A percentile compares a stretch with the other conserved stretches of the same genome.
These are phyloP conservation scores for Alternaria arbusti DNA, from an alignment of 2,329 filamentous ascomycete species.

Conservation along the genomic window DNA sequence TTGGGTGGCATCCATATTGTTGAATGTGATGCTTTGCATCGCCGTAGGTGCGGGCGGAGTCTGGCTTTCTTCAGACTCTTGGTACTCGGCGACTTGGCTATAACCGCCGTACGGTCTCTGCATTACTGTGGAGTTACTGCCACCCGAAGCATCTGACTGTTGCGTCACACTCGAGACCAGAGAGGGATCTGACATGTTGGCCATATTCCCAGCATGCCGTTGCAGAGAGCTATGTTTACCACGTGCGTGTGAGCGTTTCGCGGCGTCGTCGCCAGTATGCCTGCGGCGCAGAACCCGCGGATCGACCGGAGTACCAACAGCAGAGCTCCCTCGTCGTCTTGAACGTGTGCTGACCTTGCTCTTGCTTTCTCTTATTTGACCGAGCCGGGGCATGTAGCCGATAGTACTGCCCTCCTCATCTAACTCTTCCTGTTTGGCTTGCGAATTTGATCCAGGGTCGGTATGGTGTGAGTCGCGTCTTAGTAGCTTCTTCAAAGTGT, in stretches of 20 bases:
- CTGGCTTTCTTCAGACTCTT: constrained; percentile 19
- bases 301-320: constrained; percentile 23
- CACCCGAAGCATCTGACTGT: constrained; percentile 50
- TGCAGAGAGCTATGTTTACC: constrained; percentile 44
- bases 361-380: constrained; percentile 50
- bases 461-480: constrained; percentile 25
- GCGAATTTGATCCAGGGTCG: constrained; percentile 16
- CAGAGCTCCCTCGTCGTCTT: constrained; percentile 30
- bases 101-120: constrained; percentile 52
- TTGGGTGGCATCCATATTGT: constrained; percentile 26
- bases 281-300: constrained; percentile 25
- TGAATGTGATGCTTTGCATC: constrained; percentile 15
- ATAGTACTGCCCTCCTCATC: constrained; percentile 26
- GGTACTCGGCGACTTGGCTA: constrained; percentile 28
- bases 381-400: constrained; percentile 49
- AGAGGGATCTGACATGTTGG: constrained; percentile 49
- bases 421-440: constrained; percentile 19
- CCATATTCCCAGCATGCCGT: constrained; percentile 38
- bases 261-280: constrained; percentile 25
- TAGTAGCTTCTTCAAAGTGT: constrained; percentile 27
- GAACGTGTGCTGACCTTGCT: constrained; percentile 39
- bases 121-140: constrained; percentile 56
- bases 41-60: constrained; percentile 19
- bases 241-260: constrained; percentile 37
- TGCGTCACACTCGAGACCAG: constrained; percentile 52